phyloP scores from a whole-genome alignment of 1,284 basidiomycete species.

The Rhodotorula sp. region DNA sequence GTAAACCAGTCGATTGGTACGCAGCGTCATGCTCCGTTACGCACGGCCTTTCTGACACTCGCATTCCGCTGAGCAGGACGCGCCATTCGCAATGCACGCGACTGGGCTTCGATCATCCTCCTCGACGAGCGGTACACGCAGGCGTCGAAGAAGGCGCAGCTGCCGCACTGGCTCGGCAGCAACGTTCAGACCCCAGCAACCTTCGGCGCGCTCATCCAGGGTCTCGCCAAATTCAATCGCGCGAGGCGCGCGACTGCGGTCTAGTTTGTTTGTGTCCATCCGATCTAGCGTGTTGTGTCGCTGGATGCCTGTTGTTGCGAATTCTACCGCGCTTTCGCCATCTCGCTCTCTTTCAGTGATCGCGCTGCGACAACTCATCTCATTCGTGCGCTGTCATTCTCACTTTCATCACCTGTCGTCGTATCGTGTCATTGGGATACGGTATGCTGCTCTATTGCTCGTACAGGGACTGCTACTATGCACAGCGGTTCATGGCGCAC shows the following conservation, averaged over 20 bases:
- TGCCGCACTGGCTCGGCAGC: slow-evolving; percentile 83
- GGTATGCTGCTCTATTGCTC: too few species aligned
- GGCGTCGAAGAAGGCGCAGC: slow-evolving; percentile 66
- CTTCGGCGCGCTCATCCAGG: slow-evolving; percentile 64
- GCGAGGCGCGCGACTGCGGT: background rate
- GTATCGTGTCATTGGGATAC: too few species aligned
- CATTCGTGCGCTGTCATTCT: too few species aligned
- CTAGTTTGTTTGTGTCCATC: background rate
- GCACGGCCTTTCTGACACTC: background rate
- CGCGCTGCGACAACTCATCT: background rate
- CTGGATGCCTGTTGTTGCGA: background rate
- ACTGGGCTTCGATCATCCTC: slow-evolving; percentile 78
- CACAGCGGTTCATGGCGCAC: too few species aligned
- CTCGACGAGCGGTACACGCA: slow-evolving; percentile 76
- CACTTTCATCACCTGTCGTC: too few species aligned
- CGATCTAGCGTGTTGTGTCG: background rate
- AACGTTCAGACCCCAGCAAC: slow-evolving; percentile 63
- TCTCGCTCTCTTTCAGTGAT: background rate
- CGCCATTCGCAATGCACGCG: slow-evolving; percentile 80
- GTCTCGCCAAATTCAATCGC: slow-evolving; percentile 19
- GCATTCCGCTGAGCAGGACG: slow-evolving; percentile 61
- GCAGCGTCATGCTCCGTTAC: background rate
- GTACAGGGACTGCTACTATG: too few species aligned
- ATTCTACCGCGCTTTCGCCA: background rate
- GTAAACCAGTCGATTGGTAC: slow-evolving; percentile 93